Evolutionary conservation across 495 filamentous ascomycete genomes (phyloP).

Genomic region (Annulohypoxylon maeteangense): DNA sequence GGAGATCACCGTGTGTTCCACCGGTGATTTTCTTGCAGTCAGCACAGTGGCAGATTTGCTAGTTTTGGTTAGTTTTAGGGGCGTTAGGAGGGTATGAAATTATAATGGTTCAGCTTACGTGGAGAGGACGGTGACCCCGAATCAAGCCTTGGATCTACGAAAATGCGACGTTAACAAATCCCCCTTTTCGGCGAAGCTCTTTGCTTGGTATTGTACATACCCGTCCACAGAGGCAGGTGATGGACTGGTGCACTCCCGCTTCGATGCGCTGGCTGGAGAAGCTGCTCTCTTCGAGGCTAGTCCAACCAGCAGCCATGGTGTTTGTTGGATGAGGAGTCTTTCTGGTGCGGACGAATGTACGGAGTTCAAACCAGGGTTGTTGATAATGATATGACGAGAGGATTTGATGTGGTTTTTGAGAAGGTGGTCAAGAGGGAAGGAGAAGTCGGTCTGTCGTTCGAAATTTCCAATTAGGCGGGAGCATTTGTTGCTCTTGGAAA

Average conservation of each 20-base stretch:
- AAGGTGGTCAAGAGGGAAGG: not conserved
- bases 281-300: not conserved
- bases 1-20: conserved; percentile 5
- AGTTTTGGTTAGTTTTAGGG: conserved; percentile 9
- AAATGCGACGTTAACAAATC: conserved; percentile 5
- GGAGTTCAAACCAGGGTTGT: not conserved
- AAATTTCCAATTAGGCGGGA: not conserved
- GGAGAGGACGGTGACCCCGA: not conserved
- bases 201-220: conserved; percentile 10
- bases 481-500: not conserved
- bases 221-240: conserved; percentile 25
- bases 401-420: not conserved
- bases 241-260: not conserved
- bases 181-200: not conserved
- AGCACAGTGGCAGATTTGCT: conserved; percentile 29
- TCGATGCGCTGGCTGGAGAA: not conserved
- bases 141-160: conserved; percentile 12
- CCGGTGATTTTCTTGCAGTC: conserved; percentile 35
- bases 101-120: conserved; percentile 16
- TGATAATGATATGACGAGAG: not conserved
- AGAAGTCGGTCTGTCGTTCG: not conserved
- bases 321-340: not conserved
- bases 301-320: not conserved
- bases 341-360: not conserved
- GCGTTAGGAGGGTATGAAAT: not conserved